These are phyloP conservation scores for Mycena belliarum DNA, from an alignment of 768 basidiomycete species.

Conservation along the genomic window DNA sequence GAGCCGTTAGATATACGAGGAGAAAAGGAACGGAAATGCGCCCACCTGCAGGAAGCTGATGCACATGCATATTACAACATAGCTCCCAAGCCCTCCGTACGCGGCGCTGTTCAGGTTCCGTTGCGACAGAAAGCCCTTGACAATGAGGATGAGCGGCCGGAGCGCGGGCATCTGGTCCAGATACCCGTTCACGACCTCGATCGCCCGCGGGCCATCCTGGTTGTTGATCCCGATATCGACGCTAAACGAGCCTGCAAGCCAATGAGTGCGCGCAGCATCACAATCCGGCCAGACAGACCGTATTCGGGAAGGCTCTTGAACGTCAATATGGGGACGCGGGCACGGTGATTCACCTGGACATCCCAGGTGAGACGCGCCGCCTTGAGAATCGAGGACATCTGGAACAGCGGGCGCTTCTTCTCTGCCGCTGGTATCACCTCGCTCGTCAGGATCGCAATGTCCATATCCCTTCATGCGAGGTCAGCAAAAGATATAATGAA, in stretches of 20 bases:
- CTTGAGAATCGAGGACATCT: constrained; percentile 49
- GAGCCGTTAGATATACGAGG: neutral
- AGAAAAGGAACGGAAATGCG: neutral
- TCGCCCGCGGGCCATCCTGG: constrained; percentile 53
- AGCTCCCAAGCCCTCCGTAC: constrained; percentile 64
- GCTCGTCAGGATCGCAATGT: constrained; percentile 49
- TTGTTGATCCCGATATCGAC: constrained; percentile 73
- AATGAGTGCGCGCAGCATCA: neutral
- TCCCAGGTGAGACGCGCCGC: constrained; percentile 43
- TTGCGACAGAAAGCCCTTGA: constrained; percentile 64
- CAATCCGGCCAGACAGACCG: constrained; percentile 28
- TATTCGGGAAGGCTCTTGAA: constrained; percentile 47
- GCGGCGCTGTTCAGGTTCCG: constrained; percentile 64
- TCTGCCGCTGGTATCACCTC: constrained; percentile 29
- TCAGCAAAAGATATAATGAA: neutral
- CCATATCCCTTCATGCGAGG: constrained; percentile 54
- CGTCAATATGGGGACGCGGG: constrained; percentile 62
- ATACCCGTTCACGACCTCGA: constrained; percentile 52
- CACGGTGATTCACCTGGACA: constrained; percentile 29
- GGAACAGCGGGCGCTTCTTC: constrained; percentile 45
- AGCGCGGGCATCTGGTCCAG: constrained; percentile 58
- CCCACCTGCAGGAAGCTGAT: constrained; percentile 71
- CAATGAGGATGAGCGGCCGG: constrained; percentile 56
- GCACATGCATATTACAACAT: constrained; percentile 61
- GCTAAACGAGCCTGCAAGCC: constrained; percentile 47